Evolutionary conservation across 2,329 filamentous ascomycete genomes (phyloP).

Genomic region (Trichoderma sp.): DNA sequence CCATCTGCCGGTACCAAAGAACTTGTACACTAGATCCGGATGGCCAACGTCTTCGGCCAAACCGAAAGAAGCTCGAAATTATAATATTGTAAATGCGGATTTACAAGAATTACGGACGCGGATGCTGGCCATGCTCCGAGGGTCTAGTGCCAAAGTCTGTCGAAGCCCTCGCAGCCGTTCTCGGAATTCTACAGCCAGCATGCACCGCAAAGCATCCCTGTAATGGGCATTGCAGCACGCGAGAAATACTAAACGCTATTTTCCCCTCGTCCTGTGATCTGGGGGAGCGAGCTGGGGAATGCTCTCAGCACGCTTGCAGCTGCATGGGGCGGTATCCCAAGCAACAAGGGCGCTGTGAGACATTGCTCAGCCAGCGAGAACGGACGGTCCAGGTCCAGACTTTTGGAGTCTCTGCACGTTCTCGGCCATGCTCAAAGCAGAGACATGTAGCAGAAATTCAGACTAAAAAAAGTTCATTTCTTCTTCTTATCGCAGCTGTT

Average conservation of each 20-base stretch:
- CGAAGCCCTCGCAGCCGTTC: slow-evolving; percentile 3
- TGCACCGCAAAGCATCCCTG: background rate
- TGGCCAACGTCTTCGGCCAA: slow-evolving; percentile 17
- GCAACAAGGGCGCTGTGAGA: slow-evolving; percentile 18
- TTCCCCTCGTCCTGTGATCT: background rate
- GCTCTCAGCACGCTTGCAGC: slow-evolving; percentile 13
- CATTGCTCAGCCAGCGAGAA: slow-evolving; percentile 13
- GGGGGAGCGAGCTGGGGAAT: slow-evolving; percentile 1
- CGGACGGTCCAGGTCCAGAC: background rate
- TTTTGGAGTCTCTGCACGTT: slow-evolving; percentile 8
- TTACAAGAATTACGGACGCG: background rate
- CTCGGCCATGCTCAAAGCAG: slow-evolving; percentile 14
- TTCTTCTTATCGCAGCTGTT: background rate
- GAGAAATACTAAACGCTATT: background rate
- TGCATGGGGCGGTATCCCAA: slow-evolving; percentile 6
- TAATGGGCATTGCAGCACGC: background rate
- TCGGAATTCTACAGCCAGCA: background rate
- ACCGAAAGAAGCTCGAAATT: background rate
- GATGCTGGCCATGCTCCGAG: background rate
- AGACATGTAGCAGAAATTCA: background rate
- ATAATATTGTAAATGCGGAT: background rate
- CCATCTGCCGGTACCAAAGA: background rate
- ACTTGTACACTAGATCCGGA: background rate
- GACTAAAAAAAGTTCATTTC: background rate
- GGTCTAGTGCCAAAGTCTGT: background rate